phyloP scores from a whole-genome alignment of 371 early-diverging fungal genomes.

The Mortierella sp. region DNA sequence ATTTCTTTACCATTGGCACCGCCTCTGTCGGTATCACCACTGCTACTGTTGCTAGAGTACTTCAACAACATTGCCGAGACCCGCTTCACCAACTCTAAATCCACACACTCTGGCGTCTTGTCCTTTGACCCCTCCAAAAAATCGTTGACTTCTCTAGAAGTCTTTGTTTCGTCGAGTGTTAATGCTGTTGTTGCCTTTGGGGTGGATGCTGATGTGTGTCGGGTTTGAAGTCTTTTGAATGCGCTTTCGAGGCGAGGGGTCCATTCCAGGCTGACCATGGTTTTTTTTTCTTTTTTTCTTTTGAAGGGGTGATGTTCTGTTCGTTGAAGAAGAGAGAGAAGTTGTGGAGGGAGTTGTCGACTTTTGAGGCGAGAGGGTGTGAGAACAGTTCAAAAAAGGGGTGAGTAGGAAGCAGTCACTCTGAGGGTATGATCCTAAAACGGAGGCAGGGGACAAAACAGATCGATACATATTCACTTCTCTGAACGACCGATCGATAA shows the following conservation, averaged over 20 bases:
- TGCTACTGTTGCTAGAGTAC: neutral
- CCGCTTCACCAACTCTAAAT: conserved; percentile 34
- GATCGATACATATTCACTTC: no score
- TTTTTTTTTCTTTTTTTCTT: neutral
- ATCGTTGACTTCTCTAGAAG: conserved; percentile 12
- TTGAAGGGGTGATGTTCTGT: neutral
- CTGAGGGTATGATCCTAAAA: no score
- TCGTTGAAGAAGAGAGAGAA: neutral
- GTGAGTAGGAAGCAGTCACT: conserved; percentile 10
- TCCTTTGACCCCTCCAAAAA: neutral
- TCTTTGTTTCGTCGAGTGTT: conserved; percentile 16
- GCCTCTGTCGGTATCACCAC: neutral
- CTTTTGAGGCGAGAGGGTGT: no score
- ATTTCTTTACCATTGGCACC: neutral
- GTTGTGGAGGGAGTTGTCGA: neutral
- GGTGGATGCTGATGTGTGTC: neutral
- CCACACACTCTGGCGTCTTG: conserved; percentile 18
- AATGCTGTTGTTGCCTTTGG: neutral
- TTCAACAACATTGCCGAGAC: conserved; percentile 39
- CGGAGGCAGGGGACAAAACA: no score
- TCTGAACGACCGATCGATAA: no score
- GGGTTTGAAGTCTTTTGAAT: conserved; percentile 25
- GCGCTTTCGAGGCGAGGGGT: conserved; percentile 50
- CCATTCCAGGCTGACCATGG: conserved; percentile 43
- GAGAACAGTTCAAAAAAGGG: no score